Percentiles rank a stretch among this genome's conserved stretches.
Evolutionary conservation across 2,329 filamentous ascomycete genomes (phyloP).

Genomic region (Beauveria brongniartii): DNA sequence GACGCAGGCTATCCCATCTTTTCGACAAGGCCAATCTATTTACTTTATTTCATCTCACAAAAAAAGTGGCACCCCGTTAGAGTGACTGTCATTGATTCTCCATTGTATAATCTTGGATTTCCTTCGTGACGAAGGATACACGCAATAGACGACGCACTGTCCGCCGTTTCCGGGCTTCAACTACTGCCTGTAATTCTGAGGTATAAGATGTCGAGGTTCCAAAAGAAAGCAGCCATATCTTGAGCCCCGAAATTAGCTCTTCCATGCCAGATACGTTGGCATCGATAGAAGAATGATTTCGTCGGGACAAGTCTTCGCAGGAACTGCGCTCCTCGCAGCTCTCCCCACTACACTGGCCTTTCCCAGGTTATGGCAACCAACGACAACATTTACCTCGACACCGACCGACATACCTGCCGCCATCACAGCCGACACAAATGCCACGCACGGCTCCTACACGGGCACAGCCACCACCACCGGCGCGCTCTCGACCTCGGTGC

Average conservation of each 20-base stretch:
- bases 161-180: neutral
- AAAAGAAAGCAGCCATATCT: neutral
- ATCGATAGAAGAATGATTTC: neutral
- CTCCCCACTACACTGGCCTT: neutral
- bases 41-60: neutral
- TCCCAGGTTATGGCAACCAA: neutral
- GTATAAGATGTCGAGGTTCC: no score
- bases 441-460: constrained; percentile 54
- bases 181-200: neutral
- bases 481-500: constrained; percentile 50
- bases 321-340: neutral
- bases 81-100: neutral
- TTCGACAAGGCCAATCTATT: no score
- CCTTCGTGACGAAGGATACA: neutral
- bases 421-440: neutral
- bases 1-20: neutral
- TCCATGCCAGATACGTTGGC: neutral
- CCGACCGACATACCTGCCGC: neutral
- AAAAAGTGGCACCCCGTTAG: neutral
- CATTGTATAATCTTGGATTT: neutral
- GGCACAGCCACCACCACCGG: constrained; percentile 63
- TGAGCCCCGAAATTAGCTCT: no score
- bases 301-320: neutral
- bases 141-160: neutral
- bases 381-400: neutral